Percentiles rank a stretch among this genome's conserved stretches.
phyloP scores from a whole-genome alignment of 2,329 filamentous ascomycete species.

The Fusarium pseudograminearum region DNA sequence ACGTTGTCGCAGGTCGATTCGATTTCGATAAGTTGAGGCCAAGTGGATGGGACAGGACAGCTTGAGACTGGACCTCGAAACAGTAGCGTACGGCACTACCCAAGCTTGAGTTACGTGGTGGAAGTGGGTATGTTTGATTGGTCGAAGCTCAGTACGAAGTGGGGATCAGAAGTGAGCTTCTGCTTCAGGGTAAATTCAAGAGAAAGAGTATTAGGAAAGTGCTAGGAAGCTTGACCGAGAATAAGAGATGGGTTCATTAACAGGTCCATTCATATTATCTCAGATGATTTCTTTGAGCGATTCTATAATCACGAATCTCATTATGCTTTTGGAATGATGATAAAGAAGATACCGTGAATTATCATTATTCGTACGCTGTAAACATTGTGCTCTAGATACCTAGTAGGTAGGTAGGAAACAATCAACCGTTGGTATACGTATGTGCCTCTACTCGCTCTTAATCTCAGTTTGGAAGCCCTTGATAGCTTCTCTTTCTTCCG shows the following conservation, averaged over 20 bases:
- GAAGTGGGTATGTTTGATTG: constrained; percentile 43
- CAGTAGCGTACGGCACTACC: constrained; percentile 13
- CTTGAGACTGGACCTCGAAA: constrained; percentile 45
- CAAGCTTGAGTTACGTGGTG: constrained; percentile 49
- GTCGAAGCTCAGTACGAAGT: constrained; percentile 35
- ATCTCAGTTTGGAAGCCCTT: constrained; percentile 63
- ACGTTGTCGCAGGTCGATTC: constrained; percentile 37
- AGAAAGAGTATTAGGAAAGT: neutral
- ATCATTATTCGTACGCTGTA: neutral
- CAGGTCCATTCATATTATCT: neutral
- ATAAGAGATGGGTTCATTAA: neutral
- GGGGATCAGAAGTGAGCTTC: constrained; percentile 17
- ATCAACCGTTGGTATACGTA: constrained; percentile 12
- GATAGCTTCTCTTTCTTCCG: constrained; percentile 64
- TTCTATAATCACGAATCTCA: neutral
- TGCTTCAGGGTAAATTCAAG: constrained; percentile 27
- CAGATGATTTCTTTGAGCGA: neutral
- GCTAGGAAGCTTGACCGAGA: neutral
- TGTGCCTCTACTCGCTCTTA: constrained; percentile 12
- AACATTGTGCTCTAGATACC: neutral
- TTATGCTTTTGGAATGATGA: neutral
- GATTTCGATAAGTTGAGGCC: constrained; percentile 38
- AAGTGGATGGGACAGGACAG: constrained; percentile 44
- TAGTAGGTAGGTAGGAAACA: too few species aligned
- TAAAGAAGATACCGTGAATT: neutral